Conservation (phyloP, 2,329 filamentous ascomycete genomes). For the Trichophyton rubrum region DNA sequence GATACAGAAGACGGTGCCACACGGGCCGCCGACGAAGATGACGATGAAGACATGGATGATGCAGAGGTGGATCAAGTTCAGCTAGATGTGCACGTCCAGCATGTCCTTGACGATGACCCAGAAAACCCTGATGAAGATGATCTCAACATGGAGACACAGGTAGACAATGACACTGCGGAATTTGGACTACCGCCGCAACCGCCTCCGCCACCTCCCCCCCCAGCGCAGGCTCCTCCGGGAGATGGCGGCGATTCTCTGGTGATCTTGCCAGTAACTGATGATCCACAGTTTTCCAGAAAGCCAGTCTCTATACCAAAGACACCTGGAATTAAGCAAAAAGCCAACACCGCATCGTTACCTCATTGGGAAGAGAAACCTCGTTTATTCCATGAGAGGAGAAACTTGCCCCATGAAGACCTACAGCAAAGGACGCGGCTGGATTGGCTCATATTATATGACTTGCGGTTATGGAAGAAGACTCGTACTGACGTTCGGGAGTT, state of each 20-base stretch:
- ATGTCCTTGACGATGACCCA: slow-evolving; percentile 11
- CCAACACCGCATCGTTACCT: slow-evolving; percentile 41
- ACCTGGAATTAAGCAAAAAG: slow-evolving; percentile 42
- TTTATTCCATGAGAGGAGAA: slow-evolving; percentile 36
- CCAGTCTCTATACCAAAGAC: slow-evolving; percentile 66
- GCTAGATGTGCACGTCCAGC: slow-evolving; percentile 17
- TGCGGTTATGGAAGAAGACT: slow-evolving; percentile 93
- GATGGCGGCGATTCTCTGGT: slow-evolving; percentile 15
- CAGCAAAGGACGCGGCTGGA: slow-evolving; percentile 82
- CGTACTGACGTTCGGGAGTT: slow-evolving; percentile 81
- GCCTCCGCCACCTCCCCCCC: slow-evolving; percentile 38
- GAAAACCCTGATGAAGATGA: slow-evolving; percentile 36
- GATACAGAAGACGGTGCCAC: slow-evolving; percentile 31
- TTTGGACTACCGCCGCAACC: slow-evolving; percentile 57
- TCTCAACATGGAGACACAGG: slow-evolving; percentile 45
- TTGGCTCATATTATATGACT: slow-evolving; percentile 86
- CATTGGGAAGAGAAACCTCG: slow-evolving; percentile 81
- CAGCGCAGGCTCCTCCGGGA: slow-evolving; percentile 26
- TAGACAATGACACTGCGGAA: slow-evolving; percentile 60
- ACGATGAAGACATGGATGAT: slow-evolving; percentile 27
- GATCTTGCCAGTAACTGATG: slow-evolving; percentile 3
- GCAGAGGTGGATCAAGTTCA: slow-evolving; percentile 34
- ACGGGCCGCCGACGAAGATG: slow-evolving; percentile 22
- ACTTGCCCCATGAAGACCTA: slow-evolving; percentile 70
- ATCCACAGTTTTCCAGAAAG: neutral